A percentile compares a stretch with the other conserved stretches of the same genome.
Conservation (phyloP, 331 rosid genomes). For the Quercus tomentella region DNA sequence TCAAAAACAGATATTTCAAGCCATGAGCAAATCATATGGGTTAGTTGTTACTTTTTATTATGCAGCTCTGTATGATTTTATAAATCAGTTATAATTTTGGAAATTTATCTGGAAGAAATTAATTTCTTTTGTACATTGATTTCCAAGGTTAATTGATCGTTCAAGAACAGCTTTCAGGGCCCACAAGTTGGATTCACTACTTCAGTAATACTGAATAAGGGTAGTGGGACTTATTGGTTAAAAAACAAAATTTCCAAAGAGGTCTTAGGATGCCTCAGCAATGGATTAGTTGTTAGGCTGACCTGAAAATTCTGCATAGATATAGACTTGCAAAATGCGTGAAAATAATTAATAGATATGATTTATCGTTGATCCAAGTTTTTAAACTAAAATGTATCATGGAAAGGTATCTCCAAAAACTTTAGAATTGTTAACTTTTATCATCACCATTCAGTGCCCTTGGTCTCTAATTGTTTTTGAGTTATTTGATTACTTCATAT, state of each 20-base stretch:
- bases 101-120: neutral
- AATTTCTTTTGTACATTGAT: neutral
- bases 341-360: neutral
- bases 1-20: slow-evolving; percentile 19
- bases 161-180: neutral
- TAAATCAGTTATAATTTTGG: neutral
- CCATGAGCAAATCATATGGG: slow-evolving; percentile 74
- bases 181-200: neutral
- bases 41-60: slow-evolving; percentile 30
- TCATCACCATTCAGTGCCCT: neutral
- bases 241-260: neutral
- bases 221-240: slow-evolving; percentile 4
- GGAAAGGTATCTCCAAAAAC: neutral
- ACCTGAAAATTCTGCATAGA: neutral
- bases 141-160: neutral
- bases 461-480: neutral
- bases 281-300: neutral
- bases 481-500: neutral
- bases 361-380: neutral
- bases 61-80: slow-evolving; percentile 1
- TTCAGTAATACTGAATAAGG: neutral
- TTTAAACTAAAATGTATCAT: neutral
- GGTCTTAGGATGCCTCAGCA: neutral
- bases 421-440: neutral
- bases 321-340: neutral